phyloP scores from a whole-genome alignment of 2,329 filamentous ascomycete genomes.

The Neoarthrinium moseri region DNA sequence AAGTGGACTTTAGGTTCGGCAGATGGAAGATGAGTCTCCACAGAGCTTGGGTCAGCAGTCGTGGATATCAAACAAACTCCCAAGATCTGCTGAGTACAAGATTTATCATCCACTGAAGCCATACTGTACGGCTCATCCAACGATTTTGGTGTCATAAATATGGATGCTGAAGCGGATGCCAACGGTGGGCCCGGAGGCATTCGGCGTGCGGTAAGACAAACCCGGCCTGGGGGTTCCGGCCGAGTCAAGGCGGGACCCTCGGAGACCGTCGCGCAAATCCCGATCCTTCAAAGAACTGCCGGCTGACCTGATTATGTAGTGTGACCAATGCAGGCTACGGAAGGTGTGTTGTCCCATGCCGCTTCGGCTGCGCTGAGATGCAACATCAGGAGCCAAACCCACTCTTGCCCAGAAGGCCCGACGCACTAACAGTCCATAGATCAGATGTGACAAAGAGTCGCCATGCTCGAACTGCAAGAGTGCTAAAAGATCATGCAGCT shows the following conservation, averaged over 20 bases:
- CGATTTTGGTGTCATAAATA: too few relatives aligned
- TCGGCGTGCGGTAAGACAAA: slow-evolving; percentile 36
- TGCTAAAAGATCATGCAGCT: slow-evolving; percentile 52
- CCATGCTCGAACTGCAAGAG: slow-evolving; percentile 59
- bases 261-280: slow-evolving; percentile 32
- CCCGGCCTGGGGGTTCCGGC: slow-evolving; percentile 12
- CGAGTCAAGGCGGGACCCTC: slow-evolving; percentile 33
- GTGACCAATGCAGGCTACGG: slow-evolving; percentile 37
- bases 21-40: too few relatives aligned
- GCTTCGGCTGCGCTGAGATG: too few relatives aligned
- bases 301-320: slow-evolving; percentile 29
- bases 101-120: too few relatives aligned
- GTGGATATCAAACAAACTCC: neutral
- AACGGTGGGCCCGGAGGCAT: slow-evolving; percentile 33
- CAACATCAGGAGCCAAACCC: too few relatives aligned
- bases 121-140: too few relatives aligned
- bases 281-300: neutral
- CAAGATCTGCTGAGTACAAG: neutral
- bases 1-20: slow-evolving; percentile 1
- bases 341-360: slow-evolving; percentile 27
- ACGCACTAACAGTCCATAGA: slow-evolving; percentile 35
- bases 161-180: slow-evolving; percentile 27
- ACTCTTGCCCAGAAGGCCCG: too few relatives aligned
- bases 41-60: too few relatives aligned
- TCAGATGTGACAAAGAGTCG: slow-evolving; percentile 57